phyloP scores from a whole-genome alignment of 1,284 basidiomycete species.

The Melampsora larici-populina region DNA sequence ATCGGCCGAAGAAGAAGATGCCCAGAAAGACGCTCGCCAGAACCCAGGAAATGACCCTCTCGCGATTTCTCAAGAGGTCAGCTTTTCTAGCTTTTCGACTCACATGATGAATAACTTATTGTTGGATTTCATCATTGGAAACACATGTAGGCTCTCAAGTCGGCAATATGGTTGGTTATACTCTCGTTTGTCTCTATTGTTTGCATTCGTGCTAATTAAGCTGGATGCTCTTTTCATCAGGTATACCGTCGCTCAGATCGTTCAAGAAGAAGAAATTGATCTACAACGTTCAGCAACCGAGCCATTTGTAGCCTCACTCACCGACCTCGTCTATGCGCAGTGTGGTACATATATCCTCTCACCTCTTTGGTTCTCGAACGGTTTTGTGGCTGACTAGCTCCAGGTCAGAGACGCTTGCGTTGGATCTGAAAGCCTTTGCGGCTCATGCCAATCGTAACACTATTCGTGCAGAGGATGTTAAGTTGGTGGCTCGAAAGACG shows the following conservation, averaged over 20 bases:
- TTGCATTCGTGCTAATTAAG: background rate
- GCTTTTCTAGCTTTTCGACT: background rate
- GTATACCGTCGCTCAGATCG: constrained; percentile 42
- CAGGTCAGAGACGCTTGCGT: constrained; percentile 17
- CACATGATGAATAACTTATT: background rate
- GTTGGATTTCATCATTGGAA: background rate
- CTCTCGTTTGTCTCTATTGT: background rate
- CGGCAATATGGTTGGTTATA: background rate
- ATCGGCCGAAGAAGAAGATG: too few relatives aligned
- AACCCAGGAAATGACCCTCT: background rate
- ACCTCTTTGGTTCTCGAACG: background rate
- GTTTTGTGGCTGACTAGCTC: constrained; percentile 1
- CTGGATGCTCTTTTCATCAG: background rate
- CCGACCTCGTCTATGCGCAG: constrained; percentile 35
- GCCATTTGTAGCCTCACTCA: constrained; percentile 36
- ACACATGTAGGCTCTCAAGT: background rate
- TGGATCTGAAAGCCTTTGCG: constrained; percentile 39
- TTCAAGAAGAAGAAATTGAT: constrained; percentile 41
- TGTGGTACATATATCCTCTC: background rate
- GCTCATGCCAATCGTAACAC: constrained; percentile 32
- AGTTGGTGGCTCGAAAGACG: constrained; percentile 23
- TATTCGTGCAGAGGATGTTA: constrained; percentile 38
- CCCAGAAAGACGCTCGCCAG: too few relatives aligned
- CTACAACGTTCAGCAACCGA: constrained; percentile 30
- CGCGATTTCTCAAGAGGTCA: background rate